These are phyloP conservation scores for Papiliotrema fonsecae DNA, from an alignment of 1,284 basidiomycete genomes.

Conservation along the genomic window DNA sequence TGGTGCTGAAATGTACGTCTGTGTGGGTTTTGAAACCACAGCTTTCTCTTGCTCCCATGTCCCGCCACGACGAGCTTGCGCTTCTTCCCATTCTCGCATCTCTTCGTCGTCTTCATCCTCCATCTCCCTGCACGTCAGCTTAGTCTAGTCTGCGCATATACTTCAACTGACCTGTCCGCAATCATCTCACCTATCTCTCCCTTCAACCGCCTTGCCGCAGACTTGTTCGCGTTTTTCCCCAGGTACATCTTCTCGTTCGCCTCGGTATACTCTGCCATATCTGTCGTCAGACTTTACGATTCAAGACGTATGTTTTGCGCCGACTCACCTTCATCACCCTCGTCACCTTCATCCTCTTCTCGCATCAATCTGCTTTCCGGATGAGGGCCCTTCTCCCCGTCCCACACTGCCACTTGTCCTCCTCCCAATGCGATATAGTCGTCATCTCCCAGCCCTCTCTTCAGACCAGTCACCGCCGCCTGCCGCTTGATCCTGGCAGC, in stretches of 20 bases:
- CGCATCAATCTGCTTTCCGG: constrained; percentile 79
- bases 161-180: constrained; percentile 64
- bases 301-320: not conserved
- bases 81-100: constrained; percentile 81
- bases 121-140: constrained; percentile 57
- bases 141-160: not conserved
- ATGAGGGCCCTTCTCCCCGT: constrained; percentile 61
- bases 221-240: constrained; percentile 75
- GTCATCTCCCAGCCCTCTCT: constrained; percentile 51
- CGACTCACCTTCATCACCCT: constrained; percentile 78
- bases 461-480: constrained; percentile 52
- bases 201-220: constrained; percentile 65
- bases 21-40: constrained; percentile 19
- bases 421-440: constrained; percentile 78
- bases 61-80: constrained; percentile 72
- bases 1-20: constrained; percentile 65
- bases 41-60: constrained; percentile 24
- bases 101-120: constrained; percentile 71
- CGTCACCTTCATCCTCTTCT: constrained; percentile 88
- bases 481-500: constrained; percentile 76
- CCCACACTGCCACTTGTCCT: constrained; percentile 44
- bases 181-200: constrained; percentile 82
- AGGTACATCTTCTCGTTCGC: constrained; percentile 79
- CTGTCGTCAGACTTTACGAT: constrained; percentile 48
- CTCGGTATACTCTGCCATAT: constrained; percentile 83